Evolutionary conservation across 805 yeast genomes (phyloP), one percentile per base, ranked within the genome.

Genomic region (Pichia deserticola): DNA sequence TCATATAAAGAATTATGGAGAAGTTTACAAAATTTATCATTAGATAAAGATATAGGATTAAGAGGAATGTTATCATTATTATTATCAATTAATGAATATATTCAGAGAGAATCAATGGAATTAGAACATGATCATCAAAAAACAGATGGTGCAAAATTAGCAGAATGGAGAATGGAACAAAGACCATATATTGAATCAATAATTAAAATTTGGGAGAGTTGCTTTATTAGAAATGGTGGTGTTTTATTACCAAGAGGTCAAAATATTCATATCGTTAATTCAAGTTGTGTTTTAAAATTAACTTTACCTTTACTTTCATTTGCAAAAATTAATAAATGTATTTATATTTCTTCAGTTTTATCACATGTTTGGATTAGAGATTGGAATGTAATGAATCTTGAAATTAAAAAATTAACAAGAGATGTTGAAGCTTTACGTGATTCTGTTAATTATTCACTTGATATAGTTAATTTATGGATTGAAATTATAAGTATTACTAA

Each of bases 381-480:
- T 63, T 85, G 89, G 88, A 69, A 62, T 13, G 77, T 74, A 0
- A 82, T 86, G 89, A 82, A 81, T 56, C 55, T 60, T 7, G 72
- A 73, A 42, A 66, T 84, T 50, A 70, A 74, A 51, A 63, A 64
- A 34, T 62, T 82, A 40, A 67, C 72, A 44, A 65, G 68, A 41
- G 83, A 84, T 59, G 74, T 78, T 46, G 88, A 83, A 53, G 81
- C 83, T 5, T 67, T 84, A 45, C 74, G 83, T 45, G 89, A 84
- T 59, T 77, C 86, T 9, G 73, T 82, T 2, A 73, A 72, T 40
- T 75, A 78, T 56, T 77, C 83, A 1, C 60, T 82, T 41, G 81
- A 76, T 52, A 76, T 84, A 32, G 69, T 86, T 48, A 76, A 81
- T 51, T 67, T 84, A 39, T 86, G 93, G 95, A 78, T 79, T 44